phyloP scores from a whole-genome alignment of 768 basidiomycete genomes.

The Boletales sp. region DNA sequence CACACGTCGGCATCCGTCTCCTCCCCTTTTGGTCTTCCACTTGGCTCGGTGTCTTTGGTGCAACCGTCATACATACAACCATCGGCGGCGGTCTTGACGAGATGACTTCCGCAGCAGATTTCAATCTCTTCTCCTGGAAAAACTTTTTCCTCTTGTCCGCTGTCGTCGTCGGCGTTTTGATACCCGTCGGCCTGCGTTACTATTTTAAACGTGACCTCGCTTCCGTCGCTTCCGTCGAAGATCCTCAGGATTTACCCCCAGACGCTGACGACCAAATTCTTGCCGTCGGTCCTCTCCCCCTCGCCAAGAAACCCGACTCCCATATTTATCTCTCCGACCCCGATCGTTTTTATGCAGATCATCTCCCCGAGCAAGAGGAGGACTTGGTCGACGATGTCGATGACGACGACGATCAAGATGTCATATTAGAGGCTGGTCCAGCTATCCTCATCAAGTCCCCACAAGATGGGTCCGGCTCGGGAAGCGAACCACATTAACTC shows the following conservation, averaged over 20 bases:
- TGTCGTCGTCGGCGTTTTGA: slow-evolving; percentile 87
- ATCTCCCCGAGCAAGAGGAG: slow-evolving; percentile 56
- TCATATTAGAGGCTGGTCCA: slow-evolving; percentile 75
- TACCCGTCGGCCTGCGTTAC: slow-evolving; percentile 86
- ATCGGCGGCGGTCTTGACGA: slow-evolving; percentile 91
- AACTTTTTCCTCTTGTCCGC: slow-evolving; percentile 86
- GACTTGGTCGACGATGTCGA: slow-evolving; percentile 57
- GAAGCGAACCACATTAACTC: slow-evolving; percentile 16
- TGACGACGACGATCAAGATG: slow-evolving; percentile 62
- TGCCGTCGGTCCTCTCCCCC: slow-evolving; percentile 51
- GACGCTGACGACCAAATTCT: slow-evolving; percentile 49
- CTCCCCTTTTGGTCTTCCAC: slow-evolving; percentile 88
- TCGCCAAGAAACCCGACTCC: slow-evolving; percentile 39
- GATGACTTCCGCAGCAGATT: slow-evolving; percentile 93
- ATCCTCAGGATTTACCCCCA: slow-evolving; percentile 28
- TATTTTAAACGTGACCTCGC: slow-evolving; percentile 68
- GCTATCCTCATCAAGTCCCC: slow-evolving; percentile 43
- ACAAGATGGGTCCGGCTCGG: slow-evolving; percentile 21
- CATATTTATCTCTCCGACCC: slow-evolving; percentile 35
- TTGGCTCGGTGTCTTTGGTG: slow-evolving; percentile 87
- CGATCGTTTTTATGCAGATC: slow-evolving; percentile 37
- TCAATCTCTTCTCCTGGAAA: slow-evolving; percentile 87
- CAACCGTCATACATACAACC: slow-evolving; percentile 90
- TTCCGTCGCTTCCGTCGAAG: slow-evolving; percentile 35
- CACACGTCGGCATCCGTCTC: slow-evolving; percentile 85